Conservation (phyloP, 164 flowering plant species). For the Platanus orientalis region DNA sequence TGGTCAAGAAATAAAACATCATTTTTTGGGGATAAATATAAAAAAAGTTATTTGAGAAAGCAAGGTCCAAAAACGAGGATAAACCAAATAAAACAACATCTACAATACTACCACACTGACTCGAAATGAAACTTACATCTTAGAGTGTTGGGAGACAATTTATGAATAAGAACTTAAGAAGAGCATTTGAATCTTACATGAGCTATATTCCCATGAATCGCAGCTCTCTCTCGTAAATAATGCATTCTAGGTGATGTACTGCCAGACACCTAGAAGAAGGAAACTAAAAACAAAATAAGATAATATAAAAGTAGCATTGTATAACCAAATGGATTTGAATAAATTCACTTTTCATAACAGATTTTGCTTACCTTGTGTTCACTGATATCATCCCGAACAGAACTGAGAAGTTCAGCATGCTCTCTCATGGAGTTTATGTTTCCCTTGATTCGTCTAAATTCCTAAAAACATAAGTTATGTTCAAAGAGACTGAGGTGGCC, state of each 20-base stretch:
- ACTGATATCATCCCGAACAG: slow-evolving; percentile 94
- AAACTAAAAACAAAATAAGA: slow-evolving; percentile 1
- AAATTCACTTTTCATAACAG: not conserved
- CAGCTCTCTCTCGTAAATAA: slow-evolving; percentile 78
- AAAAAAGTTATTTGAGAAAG: too few species aligned
- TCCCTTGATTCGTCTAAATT: slow-evolving; percentile 82
- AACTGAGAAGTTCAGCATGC: slow-evolving; percentile 94
- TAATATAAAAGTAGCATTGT: not conserved
- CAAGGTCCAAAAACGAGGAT: too few species aligned
- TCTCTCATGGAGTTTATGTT: slow-evolving; percentile 92
- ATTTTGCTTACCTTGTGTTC: slow-evolving; percentile 74
- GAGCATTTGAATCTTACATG: slow-evolving; percentile 55
- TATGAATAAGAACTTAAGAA: slow-evolving; percentile 2
- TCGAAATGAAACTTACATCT: too few species aligned
- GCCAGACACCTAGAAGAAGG: slow-evolving; percentile 72
- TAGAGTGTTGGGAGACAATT: not conserved
- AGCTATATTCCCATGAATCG: slow-evolving; percentile 88
- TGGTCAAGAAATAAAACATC: too few species aligned
- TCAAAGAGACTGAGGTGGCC: not conserved
- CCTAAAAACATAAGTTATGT: slow-evolving; percentile 38
- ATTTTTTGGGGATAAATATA: too few species aligned
- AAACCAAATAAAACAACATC: too few species aligned
- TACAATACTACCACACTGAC: too few species aligned
- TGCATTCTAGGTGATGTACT: slow-evolving; percentile 82
- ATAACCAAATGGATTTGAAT: not conserved